Conservation (phyloP, 1,284 basidiomycete genomes). For the Schizophyllum amplum region DNA sequence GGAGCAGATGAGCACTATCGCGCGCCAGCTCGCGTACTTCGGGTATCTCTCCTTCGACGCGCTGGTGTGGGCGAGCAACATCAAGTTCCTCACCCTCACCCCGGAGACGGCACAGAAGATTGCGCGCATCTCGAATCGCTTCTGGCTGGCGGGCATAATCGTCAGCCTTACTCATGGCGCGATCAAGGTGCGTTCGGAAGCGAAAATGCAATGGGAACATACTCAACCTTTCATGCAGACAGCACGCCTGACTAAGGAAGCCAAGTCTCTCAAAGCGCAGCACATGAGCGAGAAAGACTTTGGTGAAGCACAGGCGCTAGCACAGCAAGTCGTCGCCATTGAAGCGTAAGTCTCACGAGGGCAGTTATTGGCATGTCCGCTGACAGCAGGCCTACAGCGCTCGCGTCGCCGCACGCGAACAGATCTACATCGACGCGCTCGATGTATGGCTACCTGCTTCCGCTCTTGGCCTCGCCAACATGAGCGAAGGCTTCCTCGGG, state of each 20-base stretch:
- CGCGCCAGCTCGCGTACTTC: conserved; percentile 85
- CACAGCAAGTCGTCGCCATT: conserved; percentile 29
- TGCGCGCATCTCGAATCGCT: conserved; percentile 70
- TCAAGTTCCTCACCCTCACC: conserved; percentile 63
- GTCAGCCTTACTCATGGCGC: conserved; percentile 66
- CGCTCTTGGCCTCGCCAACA: conserved; percentile 66
- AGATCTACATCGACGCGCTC: conserved; percentile 75
- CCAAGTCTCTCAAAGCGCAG: conserved; percentile 38
- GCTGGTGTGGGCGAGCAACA: conserved; percentile 72
- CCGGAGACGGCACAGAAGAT: conserved; percentile 62
- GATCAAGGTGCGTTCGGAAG: conserved; percentile 47
- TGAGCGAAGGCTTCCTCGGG: conserved; percentile 86
- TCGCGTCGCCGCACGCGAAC: conserved; percentile 57
- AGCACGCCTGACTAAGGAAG: conserved; percentile 51
- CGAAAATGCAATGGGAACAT: background rate
- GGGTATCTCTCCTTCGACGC: conserved; percentile 83
- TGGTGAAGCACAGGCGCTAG: conserved; percentile 43
- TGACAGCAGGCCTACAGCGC: conserved; percentile 34
- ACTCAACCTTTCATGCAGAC: conserved; percentile 28
- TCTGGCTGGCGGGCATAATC: conserved; percentile 88
- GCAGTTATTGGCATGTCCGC: background rate
- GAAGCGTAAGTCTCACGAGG: conserved; percentile 36
- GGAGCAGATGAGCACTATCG: conserved; percentile 80
- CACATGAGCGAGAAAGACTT: conserved; percentile 52
- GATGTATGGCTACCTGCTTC: conserved; percentile 90